Percentiles rank a stretch among this genome's conserved stretches.
Evolutionary conservation across 2,329 filamentous ascomycete genomes (phyloP).

Genomic region (Aureobasidium sp.): DNA sequence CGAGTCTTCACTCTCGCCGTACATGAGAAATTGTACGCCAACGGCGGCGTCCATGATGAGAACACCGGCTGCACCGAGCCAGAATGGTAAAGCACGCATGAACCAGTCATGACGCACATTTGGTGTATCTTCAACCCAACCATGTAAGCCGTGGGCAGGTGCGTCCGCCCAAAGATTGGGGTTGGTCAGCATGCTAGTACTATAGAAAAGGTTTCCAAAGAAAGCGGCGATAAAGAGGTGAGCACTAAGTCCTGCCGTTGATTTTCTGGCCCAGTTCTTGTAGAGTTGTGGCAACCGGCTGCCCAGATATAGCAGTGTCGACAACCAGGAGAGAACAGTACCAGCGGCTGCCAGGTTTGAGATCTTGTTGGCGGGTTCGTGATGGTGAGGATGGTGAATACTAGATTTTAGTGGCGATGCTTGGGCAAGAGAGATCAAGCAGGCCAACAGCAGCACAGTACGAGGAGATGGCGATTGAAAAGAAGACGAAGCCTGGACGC

Average conservation of each 20-base stretch:
- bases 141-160: slow-evolving; percentile 45
- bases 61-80: slow-evolving; percentile 58
- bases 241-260: slow-evolving; percentile 56
- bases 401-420: slow-evolving; percentile 27
- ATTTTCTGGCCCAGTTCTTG: slow-evolving; percentile 57
- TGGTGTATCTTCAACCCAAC: slow-evolving; percentile 52
- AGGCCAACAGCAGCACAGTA: slow-evolving; percentile 40
- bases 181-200: slow-evolving; percentile 53
- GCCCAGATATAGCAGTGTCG: slow-evolving; percentile 50
- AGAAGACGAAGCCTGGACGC: slow-evolving; percentile 28
- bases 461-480: slow-evolving; percentile 40
- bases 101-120: slow-evolving; percentile 52
- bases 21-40: slow-evolving; percentile 56
- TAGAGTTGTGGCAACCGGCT: slow-evolving; percentile 58
- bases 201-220: slow-evolving; percentile 62
- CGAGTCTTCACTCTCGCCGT: slow-evolving; percentile 47
- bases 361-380: slow-evolving; percentile 15
- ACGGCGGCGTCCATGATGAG: slow-evolving; percentile 55
- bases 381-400: slow-evolving; percentile 18
- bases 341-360: slow-evolving; percentile 39
- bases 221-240: slow-evolving; percentile 60
- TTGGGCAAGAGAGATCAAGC: slow-evolving; percentile 38
- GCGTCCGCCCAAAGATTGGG: slow-evolving; percentile 56
- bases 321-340: slow-evolving; percentile 49
- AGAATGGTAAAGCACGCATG: slow-evolving; percentile 53